Percentiles rank a stretch among this genome's conserved stretches.
Evolutionary conservation across 2,329 filamentous ascomycete species (phyloP).

Genomic region (Fusarium sp.): DNA sequence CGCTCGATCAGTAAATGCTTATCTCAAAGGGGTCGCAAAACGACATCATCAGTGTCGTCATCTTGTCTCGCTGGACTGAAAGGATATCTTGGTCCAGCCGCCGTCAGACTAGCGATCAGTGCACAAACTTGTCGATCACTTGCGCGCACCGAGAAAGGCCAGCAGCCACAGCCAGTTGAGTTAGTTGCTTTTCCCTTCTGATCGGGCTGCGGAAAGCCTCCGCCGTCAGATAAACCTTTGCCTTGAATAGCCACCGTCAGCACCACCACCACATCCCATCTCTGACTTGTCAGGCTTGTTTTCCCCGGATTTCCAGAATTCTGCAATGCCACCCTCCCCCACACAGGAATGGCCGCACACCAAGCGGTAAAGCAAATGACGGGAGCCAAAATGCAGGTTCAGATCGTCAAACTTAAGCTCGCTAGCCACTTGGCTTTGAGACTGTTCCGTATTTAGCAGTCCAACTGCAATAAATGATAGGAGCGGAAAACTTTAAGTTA

Average conservation of each 20-base stretch:
- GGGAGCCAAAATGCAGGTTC: constrained; percentile 40
- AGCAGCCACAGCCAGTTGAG: constrained; percentile 8
- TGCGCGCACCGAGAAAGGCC: constrained; percentile 28
- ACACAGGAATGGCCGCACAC: constrained; percentile 29
- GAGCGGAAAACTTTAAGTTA: constrained; percentile 20
- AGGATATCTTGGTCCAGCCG: constrained; percentile 30
- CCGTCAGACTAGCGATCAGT: constrained; percentile 26
- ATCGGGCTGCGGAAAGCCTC: constrained; percentile 30
- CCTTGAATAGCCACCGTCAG: constrained; percentile 11
- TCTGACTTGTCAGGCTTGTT: not conserved
- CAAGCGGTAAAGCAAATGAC: constrained; percentile 32
- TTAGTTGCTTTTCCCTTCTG: constrained; percentile 4
- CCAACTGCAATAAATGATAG: constrained; percentile 15
- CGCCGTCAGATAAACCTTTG: constrained; percentile 28
- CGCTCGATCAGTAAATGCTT: constrained; percentile 7
- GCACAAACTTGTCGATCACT: constrained; percentile 35
- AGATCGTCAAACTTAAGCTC: constrained; percentile 27
- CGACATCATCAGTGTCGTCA: constrained; percentile 34
- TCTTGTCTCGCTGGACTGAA: constrained; percentile 21
- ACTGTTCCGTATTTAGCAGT: constrained; percentile 30
- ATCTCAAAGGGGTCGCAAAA: constrained; percentile 16
- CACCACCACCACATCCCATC: constrained; percentile 2
- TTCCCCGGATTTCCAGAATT: constrained; percentile 44
- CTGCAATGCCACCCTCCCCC: constrained; percentile 42
- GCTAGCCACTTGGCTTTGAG: constrained; percentile 37